A percentile compares a stretch with the other conserved stretches of the same genome.
phyloP scores from a whole-genome alignment of 169 alveolate species.

The Babesia microti region DNA sequence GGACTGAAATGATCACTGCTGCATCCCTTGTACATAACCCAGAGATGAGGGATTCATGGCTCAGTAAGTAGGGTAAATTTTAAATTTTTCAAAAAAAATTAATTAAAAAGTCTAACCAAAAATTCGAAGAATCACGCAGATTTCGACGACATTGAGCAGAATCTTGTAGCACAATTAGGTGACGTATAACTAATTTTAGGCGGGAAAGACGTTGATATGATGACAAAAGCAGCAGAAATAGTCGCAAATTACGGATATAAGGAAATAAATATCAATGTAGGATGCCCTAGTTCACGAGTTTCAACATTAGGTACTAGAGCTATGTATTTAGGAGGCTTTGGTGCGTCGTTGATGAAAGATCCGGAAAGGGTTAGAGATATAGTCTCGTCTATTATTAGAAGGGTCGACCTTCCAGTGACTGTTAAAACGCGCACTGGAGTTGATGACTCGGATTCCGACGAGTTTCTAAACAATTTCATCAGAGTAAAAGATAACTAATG shows the following conservation, averaged over 20 bases:
- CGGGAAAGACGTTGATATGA: conserved; percentile 78
- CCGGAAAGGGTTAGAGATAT: conserved; percentile 80
- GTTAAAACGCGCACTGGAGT: conserved; percentile 91
- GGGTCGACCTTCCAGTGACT: conserved; percentile 71
- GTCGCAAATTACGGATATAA: conserved; percentile 79
- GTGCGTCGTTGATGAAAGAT: conserved; percentile 90
- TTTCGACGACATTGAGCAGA: conserved; percentile 60
- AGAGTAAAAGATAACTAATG: conserved; percentile 19
- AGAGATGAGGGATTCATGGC: conserved; percentile 8
- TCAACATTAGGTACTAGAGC: conserved; percentile 57
- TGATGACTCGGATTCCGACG: conserved; percentile 76
- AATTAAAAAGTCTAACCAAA: too few relatives aligned
- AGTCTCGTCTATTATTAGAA: conserved; percentile 27
- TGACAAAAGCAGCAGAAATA: conserved; percentile 76
- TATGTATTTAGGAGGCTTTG: conserved; percentile 75
- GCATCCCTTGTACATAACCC: conserved; percentile 65
- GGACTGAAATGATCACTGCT: conserved; percentile 86
- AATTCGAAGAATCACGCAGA: conserved; percentile 34
- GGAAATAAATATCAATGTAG: conserved; percentile 86
- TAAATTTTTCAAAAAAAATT: conserved; percentile 4
- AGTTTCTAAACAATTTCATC: conserved; percentile 64
- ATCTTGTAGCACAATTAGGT: conserved; percentile 78
- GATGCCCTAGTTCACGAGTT: conserved; percentile 86
- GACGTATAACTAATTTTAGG: conserved; percentile 57
- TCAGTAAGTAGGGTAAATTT: conserved; percentile 13